phyloP scores from a whole-genome alignment of 768 basidiomycete species.

The Boletus coccyginus region DNA sequence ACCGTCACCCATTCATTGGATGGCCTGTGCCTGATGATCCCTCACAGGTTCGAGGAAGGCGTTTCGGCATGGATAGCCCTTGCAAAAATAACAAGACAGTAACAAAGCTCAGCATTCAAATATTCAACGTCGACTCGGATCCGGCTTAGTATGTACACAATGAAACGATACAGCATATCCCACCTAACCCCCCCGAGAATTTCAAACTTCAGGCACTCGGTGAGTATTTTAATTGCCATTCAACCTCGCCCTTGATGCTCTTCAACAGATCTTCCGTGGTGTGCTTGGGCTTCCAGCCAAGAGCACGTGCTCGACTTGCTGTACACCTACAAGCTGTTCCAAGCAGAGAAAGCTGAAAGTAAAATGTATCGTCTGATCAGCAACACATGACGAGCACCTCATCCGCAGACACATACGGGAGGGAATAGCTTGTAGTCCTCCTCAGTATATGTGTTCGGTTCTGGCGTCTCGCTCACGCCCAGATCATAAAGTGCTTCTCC shows the following conservation, averaged over 20 bases:
- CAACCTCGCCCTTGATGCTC: constrained; percentile 19
- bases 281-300: constrained; percentile 34
- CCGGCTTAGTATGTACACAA: neutral
- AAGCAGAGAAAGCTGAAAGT: constrained; percentile 12
- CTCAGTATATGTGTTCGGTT: constrained; percentile 43
- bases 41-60: no score
- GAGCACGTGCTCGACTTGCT: constrained; percentile 17
- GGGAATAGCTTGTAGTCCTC: constrained; percentile 12
- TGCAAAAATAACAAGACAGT: no score
- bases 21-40: no score
- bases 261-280: constrained; percentile 25
- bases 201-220: neutral
- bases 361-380: neutral
- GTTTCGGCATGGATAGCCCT: neutral
- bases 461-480: constrained; percentile 13
- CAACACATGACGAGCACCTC: neutral
- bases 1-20: no score
- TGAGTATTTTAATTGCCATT: constrained; percentile 15
- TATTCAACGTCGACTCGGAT: neutral
- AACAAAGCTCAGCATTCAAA: neutral
- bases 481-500: constrained; percentile 29
- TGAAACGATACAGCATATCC: neutral
- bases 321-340: constrained; percentile 23
- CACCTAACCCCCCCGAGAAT: neutral
- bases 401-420: neutral